These are phyloP conservation scores for Juglanconis juglandina DNA, from an alignment of 2,329 filamentous ascomycete genomes.

Conservation along the genomic window DNA sequence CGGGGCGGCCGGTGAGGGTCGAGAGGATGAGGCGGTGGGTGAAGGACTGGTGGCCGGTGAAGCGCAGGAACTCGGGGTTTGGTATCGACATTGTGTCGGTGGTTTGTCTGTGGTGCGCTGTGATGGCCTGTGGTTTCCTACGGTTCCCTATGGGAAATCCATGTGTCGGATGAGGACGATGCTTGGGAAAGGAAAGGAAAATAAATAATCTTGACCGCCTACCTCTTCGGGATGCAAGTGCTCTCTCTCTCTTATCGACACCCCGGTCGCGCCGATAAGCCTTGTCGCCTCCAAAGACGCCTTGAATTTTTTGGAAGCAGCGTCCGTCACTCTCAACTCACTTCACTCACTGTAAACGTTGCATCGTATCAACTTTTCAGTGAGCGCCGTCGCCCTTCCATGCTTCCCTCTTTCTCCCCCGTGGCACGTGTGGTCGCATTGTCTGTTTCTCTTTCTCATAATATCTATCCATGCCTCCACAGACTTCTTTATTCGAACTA, in stretches of 20 bases:
- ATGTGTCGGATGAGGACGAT: not conserved
- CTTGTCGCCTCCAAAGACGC: no score
- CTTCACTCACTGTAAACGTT: not conserved
- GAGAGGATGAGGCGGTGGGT: constrained; percentile 81
- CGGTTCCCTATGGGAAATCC: not conserved
- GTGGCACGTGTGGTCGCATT: no score
- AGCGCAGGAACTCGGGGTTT: constrained; percentile 60
- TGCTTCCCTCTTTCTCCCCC: no score
- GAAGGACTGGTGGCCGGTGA: constrained; percentile 81
- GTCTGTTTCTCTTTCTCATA: constrained; percentile 14
- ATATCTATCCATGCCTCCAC: constrained; percentile 24
- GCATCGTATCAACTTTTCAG: no score
- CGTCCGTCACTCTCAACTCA: not conserved
- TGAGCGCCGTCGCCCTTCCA: no score
- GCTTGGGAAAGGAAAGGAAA: not conserved
- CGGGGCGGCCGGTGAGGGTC: constrained; percentile 82
- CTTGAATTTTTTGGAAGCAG: not conserved
- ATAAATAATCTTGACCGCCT: constrained; percentile 27
- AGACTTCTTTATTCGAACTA: constrained; percentile 13
- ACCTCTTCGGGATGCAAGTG: constrained; percentile 15
- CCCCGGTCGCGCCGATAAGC: constrained; percentile 21
- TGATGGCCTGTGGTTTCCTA: not conserved
- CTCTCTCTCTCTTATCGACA: constrained; percentile 1
- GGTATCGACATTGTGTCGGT: constrained; percentile 39
- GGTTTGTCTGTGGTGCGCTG: not conserved